Conservation (phyloP, 371 early-diverging fungal species). For the Mucor piriformis region DNA sequence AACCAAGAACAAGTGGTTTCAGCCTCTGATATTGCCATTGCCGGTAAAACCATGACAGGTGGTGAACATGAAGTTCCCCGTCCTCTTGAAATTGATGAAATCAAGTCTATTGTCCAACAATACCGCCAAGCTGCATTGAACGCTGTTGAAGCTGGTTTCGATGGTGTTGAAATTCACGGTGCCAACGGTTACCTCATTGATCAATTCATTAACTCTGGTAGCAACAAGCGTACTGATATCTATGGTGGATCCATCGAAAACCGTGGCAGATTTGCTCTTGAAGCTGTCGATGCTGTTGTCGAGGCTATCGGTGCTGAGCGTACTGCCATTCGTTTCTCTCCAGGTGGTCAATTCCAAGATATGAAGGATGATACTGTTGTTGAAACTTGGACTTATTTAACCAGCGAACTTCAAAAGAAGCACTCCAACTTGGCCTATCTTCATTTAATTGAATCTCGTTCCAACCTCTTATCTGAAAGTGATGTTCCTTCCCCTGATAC, state of each 20-base stretch:
- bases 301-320: no score
- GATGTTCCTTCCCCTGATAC: neutral
- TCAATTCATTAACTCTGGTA: no score
- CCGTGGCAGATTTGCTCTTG: slow-evolving; percentile 49
- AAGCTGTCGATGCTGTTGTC: slow-evolving; percentile 43
- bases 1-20: slow-evolving; percentile 11
- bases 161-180: no score
- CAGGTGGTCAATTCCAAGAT: slow-evolving; percentile 7
- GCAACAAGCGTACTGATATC: no score
- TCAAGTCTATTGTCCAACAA: slow-evolving; percentile 45
- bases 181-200: no score
- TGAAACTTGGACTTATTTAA: slow-evolving; percentile 19
- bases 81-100: slow-evolving; percentile 35
- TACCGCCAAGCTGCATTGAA: slow-evolving; percentile 56
- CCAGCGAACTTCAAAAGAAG: slow-evolving; percentile 4
- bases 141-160: slow-evolving; percentile 58
- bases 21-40: slow-evolving; percentile 4
- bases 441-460: slow-evolving; percentile 20
- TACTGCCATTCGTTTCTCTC: no score
- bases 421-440: slow-evolving; percentile 17
- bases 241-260: slow-evolving; percentile 63
- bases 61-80: slow-evolving; percentile 13
- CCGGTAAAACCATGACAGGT: neutral
- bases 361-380: slow-evolving; percentile 13
- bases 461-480: neutral